These are phyloP conservation scores for Lentinula raphanica DNA, from an alignment of 768 basidiomycete genomes.

Conservation along the genomic window DNA sequence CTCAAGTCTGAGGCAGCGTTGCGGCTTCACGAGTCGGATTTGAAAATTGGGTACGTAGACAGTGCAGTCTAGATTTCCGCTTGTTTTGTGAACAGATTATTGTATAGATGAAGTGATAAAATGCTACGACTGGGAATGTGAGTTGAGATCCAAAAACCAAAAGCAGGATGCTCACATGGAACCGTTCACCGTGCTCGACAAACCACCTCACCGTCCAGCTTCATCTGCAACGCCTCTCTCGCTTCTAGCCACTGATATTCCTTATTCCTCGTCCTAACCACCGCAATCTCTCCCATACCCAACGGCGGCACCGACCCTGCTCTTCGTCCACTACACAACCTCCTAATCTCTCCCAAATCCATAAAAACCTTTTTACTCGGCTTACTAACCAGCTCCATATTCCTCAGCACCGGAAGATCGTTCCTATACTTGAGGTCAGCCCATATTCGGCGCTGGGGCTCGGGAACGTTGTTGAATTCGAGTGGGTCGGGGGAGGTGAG, in stretches of 20 bases:
- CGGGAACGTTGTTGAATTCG: slow-evolving; percentile 52
- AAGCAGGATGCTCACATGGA: too few relatives aligned
- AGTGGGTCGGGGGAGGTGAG: slow-evolving; percentile 56
- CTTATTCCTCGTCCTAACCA: slow-evolving; percentile 67
- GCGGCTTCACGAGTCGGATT: too few relatives aligned
- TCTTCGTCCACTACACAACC: slow-evolving; percentile 77
- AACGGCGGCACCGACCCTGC: slow-evolving; percentile 79
- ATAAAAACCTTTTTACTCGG: slow-evolving; percentile 81
- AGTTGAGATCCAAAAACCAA: not conserved
- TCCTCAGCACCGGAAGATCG: slow-evolving; percentile 74
- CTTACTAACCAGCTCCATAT: slow-evolving; percentile 79
- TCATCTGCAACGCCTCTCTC: slow-evolving; percentile 79
- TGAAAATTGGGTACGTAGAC: too few relatives aligned
- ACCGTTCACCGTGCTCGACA: slow-evolving; percentile 64
- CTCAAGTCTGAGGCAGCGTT: too few relatives aligned
- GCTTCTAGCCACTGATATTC: slow-evolving; percentile 89
- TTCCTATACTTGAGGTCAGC: slow-evolving; percentile 91
- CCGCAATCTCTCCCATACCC: slow-evolving; percentile 88
- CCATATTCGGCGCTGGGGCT: slow-evolving; percentile 82
- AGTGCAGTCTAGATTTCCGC: too few relatives aligned
- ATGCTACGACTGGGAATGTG: too few relatives aligned
- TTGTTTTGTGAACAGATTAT: too few relatives aligned
- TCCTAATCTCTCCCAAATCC: slow-evolving; percentile 62
- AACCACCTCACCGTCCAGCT: slow-evolving; percentile 79
- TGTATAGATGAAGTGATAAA: too few relatives aligned